Percentiles rank a stretch among this genome's conserved stretches.
These are phyloP conservation scores for Verticillium zaregamsianum DNA, from an alignment of 2,329 filamentous ascomycete genomes.

Conservation along the genomic window DNA sequence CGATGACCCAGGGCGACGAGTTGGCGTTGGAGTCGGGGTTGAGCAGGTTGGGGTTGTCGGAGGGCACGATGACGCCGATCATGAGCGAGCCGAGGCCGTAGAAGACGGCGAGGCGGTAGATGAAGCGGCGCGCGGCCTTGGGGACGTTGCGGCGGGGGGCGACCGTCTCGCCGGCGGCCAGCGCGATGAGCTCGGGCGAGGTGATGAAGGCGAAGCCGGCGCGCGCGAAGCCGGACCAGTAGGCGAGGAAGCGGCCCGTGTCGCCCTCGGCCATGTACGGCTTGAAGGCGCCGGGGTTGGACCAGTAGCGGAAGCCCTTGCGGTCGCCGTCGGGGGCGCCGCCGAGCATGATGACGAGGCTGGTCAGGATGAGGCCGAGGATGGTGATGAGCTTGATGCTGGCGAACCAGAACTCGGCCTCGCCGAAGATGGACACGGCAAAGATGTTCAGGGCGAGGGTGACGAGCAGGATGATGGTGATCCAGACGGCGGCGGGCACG, in stretches of 20 bases:
- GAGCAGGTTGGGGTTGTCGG: conserved; percentile 59
- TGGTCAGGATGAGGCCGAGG: conserved; percentile 51
- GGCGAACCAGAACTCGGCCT: conserved; percentile 59
- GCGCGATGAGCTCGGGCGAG: conserved; percentile 58
- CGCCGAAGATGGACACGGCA: conserved; percentile 53
- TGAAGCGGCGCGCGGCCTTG: conserved; percentile 57
- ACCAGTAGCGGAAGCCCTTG: conserved; percentile 35
- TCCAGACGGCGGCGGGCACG: conserved; percentile 53
- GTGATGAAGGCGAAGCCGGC: conserved; percentile 60
- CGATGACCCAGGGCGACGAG: conserved; percentile 61
- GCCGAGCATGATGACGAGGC: conserved; percentile 52
- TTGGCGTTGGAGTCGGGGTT: conserved; percentile 53
- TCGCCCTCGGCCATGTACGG: conserved; percentile 40
- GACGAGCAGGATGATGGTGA: conserved; percentile 51
- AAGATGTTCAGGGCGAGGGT: conserved; percentile 53
- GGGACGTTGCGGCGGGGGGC: conserved; percentile 63
- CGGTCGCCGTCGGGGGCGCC: conserved; percentile 46
- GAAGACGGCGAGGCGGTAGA: conserved; percentile 59
- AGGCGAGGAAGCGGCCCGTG: conserved; percentile 53
- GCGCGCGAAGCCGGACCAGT: conserved; percentile 53
- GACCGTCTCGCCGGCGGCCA: conserved; percentile 61
- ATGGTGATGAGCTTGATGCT: conserved; percentile 58
- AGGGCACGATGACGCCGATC: conserved; percentile 60
- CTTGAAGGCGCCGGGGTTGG: conserved; percentile 38
- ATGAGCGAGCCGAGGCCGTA: conserved; percentile 60